Conservation (phyloP, 495 filamentous ascomycete genomes). For the Acidomyces sp. region DNA sequence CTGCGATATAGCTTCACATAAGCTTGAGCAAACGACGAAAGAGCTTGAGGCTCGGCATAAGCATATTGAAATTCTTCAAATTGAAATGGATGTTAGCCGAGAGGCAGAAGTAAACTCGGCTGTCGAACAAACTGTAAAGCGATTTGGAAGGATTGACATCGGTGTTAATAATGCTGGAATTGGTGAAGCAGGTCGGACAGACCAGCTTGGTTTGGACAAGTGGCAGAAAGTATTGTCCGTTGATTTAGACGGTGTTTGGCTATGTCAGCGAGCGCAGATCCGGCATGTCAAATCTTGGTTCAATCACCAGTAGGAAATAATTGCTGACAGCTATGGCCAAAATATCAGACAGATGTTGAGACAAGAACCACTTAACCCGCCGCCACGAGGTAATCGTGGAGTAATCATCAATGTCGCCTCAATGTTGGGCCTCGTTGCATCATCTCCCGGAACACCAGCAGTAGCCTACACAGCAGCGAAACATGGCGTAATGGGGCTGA, state of each 20-base stretch:
- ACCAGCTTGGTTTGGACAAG: conserved; percentile 1
- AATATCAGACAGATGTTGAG: conserved; percentile 42
- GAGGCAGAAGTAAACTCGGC: conserved; percentile 23
- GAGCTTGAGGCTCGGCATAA: conserved; percentile 23
- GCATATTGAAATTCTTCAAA: conserved; percentile 22
- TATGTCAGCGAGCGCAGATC: conserved; percentile 36
- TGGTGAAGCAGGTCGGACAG: conserved; percentile 10
- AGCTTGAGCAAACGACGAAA: conserved; percentile 17
- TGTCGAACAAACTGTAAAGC: conserved; percentile 23
- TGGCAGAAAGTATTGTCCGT: conserved; percentile 29
- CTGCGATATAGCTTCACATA: conserved; percentile 24
- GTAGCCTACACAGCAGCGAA: conserved; percentile 33
- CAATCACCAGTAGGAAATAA: too few species aligned
- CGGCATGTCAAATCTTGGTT: too few species aligned
- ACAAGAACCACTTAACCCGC: conserved; percentile 21
- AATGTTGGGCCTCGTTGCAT: conserved; percentile 24
- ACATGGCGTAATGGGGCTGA: conserved; percentile 34
- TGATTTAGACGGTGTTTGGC: conserved; percentile 37
- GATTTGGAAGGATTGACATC: conserved; percentile 23
- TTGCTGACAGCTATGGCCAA: too few species aligned
- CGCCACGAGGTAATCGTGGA: conserved; percentile 18
- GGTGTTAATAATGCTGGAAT: conserved; percentile 26
- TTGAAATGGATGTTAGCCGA: conserved; percentile 26
- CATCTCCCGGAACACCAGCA: conserved; percentile 18
- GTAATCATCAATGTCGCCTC: conserved; percentile 27